Base-by-base conservation (phyloP, 2,329 filamentous ascomycete species). In the Aspergillus versicolor region DNA sequence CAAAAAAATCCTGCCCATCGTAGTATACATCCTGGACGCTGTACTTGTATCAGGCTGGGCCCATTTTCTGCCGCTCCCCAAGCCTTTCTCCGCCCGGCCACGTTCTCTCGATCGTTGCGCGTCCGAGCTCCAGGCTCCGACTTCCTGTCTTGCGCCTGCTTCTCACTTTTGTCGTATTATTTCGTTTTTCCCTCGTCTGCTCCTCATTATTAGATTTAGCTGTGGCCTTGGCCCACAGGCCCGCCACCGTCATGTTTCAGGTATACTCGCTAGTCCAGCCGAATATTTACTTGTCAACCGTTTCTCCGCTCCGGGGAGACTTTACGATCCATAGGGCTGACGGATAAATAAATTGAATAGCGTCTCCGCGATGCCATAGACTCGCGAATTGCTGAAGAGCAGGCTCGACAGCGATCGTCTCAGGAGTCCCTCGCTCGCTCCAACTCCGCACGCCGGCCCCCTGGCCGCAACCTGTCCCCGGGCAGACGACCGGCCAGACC, bases 311-410 rank as follows among this genome's bases (percentile, higher is more conserved):
- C 30, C 21, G 40, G 7, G 21, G 45, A 40, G 30, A 34, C 51
- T 21, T 32, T 48, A 11, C 37, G 38, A 32, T 7, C 32, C 34
- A 41, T 24, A 21, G 38, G 40, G 37, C 49, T 48, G 27, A 57
- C 13, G 2, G 17, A 21, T 50, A 38, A 24, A 21, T 15, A 21
- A 4, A 49, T 27, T 50, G 19, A 37, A 41, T 71, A 94, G 89
- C 85, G 90, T 80, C 81, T 96, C 66, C 90, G 91, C 78, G 90
- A 88, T 68, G 89, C 89, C 58, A 91, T 96, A 73, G 90, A 96
- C 73, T 87, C 87, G 67, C 88, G 88, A 68, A 94, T 97, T 68
- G 90, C 91, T 68, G 91, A 96, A 77, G 92, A 97, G 77, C 91
- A 96, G 76, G 89, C 91, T 57, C 88, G 90, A 57, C 89, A 92